Evolutionary conservation across 352 stramenopile genomes (phyloP), one percentile per base, ranked within the genome.

Genomic region (Stephanocyclus meneghinianus): DNA sequence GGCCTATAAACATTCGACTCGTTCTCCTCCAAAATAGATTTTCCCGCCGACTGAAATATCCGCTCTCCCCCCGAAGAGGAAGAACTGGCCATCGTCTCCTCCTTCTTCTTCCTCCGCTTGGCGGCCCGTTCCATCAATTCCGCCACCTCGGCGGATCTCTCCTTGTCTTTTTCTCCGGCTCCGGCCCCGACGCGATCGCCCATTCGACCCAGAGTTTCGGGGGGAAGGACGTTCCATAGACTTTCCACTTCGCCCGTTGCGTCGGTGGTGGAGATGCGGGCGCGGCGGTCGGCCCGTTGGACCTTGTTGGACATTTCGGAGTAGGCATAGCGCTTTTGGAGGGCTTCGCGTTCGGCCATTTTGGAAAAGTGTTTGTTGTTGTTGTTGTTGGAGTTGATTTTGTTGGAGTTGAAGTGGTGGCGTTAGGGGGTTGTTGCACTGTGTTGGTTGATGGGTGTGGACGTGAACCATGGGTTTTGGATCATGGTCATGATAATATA

Each of bases 251-350:
- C 86, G 0, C 87, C 82, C 69, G 88, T 82, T 26, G 82, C 84
- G 7, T 81, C 86, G 15, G 55, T 62, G 53, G 53, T 44, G n/a
- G 50, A 32, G 18, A 30, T 6, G 32, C 81, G 53, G 13, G 62
- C 51, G 2, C 61, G 73, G 26, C 78, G 69, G 64, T 84, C 66
- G 32, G 80, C 78, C 56, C 76, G 68, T 71, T 87, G 71, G 48
- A 93, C 88, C 78, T 91, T 93, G 80, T 90, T 93, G 65, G 84
- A 91, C 86, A 93, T 93, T 77, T 90, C 88, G 61, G 80, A 76
- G 80, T 93, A 93, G 37, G 86, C 83, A 80, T 93, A 93, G 21
- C 71, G 80, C 70, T 87, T 87, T 80, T 91, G 78, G 30, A 87
- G 66, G 56, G 87, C 87, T 73, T 90, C 81, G 18, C 84, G 76